Evolutionary conservation across 306 rosid species (phyloP), one percentile per base, ranked within the genome.

Genomic region (Prunus davidiana): DNA sequence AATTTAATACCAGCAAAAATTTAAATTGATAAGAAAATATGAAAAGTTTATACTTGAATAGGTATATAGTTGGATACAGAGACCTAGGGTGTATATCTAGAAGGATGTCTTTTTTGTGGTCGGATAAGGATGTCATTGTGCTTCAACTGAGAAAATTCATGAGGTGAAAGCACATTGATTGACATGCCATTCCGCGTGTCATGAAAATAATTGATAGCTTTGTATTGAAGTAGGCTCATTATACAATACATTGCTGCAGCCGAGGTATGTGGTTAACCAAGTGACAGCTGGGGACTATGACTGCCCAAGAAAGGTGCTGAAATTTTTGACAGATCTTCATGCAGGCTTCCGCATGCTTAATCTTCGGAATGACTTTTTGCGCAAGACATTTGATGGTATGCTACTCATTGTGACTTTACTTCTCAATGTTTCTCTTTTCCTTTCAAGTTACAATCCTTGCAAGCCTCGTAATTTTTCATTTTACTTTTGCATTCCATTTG

Each of bases 231-330:
- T 9, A 58, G 32, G 74, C 73, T 41, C 64, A 67, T 64, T 72
- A 76, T 79, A 65, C 58, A 3, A 71, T 71, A 49, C 72, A 55
- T 73, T 63, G 25, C 79, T 89, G 81, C 88, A 95, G 99, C 99
- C 99, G 25, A 88, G 97, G 84, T 92, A 89, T 60, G 99, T 95
- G 88, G 97, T 95, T 80, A 92, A 95, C 82, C 98, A 90, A 84
- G 98, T 95, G 82, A 95, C 97, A 25, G 89, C 81, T 66, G 98
- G 98, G 81, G 93, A 90, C 84, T 92, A 92, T 80, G 97, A 92
- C 84, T 92, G 97, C 74, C 97, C 97, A 61, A 92, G 93, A 78
- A 92, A 89, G 78, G 97, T 92, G 82, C 82, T 90, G 71, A 92
- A 89, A 80, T 92, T 95, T 84, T 69, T 95, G 41, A 95, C 99